Percentiles rank a stretch among this genome's conserved stretches.
phyloP scores from a whole-genome alignment of 73 alveolate genomes.

The Paramecium sexaurelia region DNA sequence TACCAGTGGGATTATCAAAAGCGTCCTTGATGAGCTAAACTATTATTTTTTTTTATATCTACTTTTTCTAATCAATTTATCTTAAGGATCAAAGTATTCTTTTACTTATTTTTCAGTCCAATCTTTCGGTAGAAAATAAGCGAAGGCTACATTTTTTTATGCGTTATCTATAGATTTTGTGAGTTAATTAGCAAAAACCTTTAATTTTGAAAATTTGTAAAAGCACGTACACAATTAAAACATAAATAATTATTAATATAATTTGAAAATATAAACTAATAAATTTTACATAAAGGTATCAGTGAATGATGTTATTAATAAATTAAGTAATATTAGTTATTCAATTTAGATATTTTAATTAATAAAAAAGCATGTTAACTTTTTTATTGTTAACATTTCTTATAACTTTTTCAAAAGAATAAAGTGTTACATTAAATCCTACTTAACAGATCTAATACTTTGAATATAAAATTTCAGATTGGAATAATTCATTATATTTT shows the following conservation, averaged over 20 bases:
- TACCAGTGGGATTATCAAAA: not conserved
- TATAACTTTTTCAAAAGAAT: not conserved
- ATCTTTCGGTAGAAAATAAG: not conserved
- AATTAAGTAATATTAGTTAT: not conserved
- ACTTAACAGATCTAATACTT: not conserved
- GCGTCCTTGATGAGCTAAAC: not conserved
- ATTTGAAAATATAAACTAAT: not conserved
- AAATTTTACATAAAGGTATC: not conserved
- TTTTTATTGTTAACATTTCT: not conserved
- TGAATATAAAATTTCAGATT: not conserved
- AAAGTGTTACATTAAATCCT: not conserved
- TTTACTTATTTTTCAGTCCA: constrained; percentile 36
- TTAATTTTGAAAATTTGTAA: not conserved
- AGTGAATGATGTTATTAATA: not conserved
- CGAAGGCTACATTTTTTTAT: constrained; percentile 18
- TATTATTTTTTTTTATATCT: not conserved
- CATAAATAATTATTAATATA: not conserved
- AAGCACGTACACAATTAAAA: not conserved
- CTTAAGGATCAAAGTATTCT: constrained; percentile 33
- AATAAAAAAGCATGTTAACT: not conserved
- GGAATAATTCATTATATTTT: not conserved
- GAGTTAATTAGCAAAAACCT: not conserved
- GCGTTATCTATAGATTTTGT: not conserved
- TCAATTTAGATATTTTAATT: not conserved
- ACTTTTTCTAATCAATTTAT: constrained; percentile 12